Evolutionary conservation across 805 yeast species (phyloP).

Genomic region (Maudiozyma saulgeensis): DNA sequence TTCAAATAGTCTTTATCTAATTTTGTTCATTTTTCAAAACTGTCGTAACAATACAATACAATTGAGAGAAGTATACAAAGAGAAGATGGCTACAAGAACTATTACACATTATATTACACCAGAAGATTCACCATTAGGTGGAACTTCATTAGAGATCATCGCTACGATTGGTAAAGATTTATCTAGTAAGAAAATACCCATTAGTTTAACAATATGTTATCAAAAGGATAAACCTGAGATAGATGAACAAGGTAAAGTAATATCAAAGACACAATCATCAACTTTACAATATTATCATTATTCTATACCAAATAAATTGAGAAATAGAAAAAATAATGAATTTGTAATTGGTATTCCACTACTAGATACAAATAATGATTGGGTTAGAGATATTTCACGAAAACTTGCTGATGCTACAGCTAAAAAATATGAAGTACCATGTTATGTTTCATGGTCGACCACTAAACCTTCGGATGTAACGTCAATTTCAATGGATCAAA

Average conservation of each 20-base stretch:
- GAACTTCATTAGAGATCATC: constrained; percentile 12
- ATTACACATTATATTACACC: constrained; percentile 8
- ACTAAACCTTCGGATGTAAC: constrained; percentile 2
- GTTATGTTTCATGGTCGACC: constrained; percentile 20
- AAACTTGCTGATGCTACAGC: constrained; percentile 20
- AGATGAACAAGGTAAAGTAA: not conserved
- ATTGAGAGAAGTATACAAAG: not conserved
- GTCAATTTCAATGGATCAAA: constrained; percentile 14
- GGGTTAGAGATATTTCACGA: constrained; percentile 21
- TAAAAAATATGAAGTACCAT: constrained; percentile 19
- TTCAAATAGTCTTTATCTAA: no score
- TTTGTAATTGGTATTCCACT: constrained; percentile 20
- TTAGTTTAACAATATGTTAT: constrained; percentile 11
- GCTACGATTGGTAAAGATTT: constrained; percentile 16
- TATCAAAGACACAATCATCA: constrained; percentile 1
- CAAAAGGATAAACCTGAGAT: constrained; percentile 3
- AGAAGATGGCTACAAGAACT: constrained; percentile 10
- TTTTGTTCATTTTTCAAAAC: no score
- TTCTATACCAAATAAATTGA: constrained; percentile 15
- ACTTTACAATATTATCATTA: constrained; percentile 20
- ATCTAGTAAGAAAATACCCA: constrained; percentile 14
- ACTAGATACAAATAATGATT: constrained; percentile 20
- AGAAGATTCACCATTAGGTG: constrained; percentile 3
- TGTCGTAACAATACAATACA: not conserved
- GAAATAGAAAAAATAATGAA: not conserved